These are phyloP conservation scores for Mycosphaerella sp. DNA, from an alignment of 2,329 filamentous ascomycete species.

Conservation along the genomic window DNA sequence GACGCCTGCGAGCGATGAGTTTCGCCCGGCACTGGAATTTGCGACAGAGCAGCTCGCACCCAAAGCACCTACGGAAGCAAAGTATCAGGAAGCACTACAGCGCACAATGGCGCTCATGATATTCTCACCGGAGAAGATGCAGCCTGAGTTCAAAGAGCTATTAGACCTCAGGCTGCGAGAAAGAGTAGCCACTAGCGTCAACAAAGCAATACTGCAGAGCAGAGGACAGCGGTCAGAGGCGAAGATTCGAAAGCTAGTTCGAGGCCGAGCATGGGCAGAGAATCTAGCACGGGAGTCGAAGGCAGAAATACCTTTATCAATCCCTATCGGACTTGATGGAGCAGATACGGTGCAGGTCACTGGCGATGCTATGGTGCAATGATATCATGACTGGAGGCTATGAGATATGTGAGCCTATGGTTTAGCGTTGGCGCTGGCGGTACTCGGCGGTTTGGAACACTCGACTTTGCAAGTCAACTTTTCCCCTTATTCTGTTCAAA, in stretches of 20 bases:
- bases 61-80: conserved; percentile 70
- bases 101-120: conserved; percentile 88
- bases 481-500: not conserved
- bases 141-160: conserved; percentile 66
- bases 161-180: conserved; percentile 73
- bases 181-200: conserved; percentile 80
- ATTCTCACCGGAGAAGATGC: conserved; percentile 73
- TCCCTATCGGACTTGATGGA: conserved; percentile 40
- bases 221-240: conserved; percentile 71
- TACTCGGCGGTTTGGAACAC: not conserved
- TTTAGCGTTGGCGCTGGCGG: conserved; percentile 26
- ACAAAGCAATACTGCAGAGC: conserved; percentile 73
- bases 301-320: conserved; percentile 36
- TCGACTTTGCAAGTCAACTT: not conserved
- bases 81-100: conserved; percentile 82
- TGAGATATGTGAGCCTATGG: conserved; percentile 5
- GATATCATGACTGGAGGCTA: conserved; percentile 10
- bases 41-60: conserved; percentile 82
- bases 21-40: conserved; percentile 74
- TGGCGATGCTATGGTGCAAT: conserved; percentile 23
- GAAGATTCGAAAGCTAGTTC: conserved; percentile 72
- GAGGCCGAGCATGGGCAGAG: conserved; percentile 81
- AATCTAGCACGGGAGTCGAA: conserved; percentile 46
- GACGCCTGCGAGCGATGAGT: conserved; percentile 57
- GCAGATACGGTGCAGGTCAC: conserved; percentile 7